Evolutionary conservation across 192 early-diverging fungal species (phyloP).

Genomic region (Linderina pennispora): DNA sequence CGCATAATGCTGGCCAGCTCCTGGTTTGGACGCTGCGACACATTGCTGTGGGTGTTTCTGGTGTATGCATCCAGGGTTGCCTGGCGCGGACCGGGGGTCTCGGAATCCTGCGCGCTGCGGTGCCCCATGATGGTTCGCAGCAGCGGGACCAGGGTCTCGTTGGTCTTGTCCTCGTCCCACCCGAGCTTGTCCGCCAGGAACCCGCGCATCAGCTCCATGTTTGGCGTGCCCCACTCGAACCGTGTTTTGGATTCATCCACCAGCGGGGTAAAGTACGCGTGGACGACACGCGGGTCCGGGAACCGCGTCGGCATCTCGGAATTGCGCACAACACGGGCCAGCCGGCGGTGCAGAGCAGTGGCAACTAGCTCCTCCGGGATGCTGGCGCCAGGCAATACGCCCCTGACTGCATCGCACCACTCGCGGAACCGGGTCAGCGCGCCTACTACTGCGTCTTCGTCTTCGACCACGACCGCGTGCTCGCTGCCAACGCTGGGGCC

Average conservation of each 20-base stretch:
- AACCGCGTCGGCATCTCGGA: conserved; percentile 69
- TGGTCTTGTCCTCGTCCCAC: conserved; percentile 32
- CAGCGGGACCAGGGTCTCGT: conserved; percentile 45
- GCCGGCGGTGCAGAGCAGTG: conserved; percentile 19
- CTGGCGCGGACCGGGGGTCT: conserved; percentile 5
- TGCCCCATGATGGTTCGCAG: conserved; percentile 30
- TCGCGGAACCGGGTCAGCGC: conserved; percentile 23
- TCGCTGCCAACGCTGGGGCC: conserved; percentile 18
- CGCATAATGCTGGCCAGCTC: conserved; percentile 5
- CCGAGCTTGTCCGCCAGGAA: conserved; percentile 41
- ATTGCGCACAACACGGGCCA: conserved; percentile 58
- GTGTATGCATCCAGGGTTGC: conserved; percentile 24
- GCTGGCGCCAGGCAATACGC: conserved; percentile 40
- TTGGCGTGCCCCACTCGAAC: conserved; percentile 41
- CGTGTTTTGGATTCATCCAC: conserved; percentile 43
- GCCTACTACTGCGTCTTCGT: conserved; percentile 20
- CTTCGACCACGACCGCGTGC: conserved; percentile 1
- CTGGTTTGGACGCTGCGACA: not conserved
- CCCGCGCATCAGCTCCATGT: conserved; percentile 46
- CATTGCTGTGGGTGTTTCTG: not conserved
- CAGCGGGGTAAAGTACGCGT: conserved; percentile 75
- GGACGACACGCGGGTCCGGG: conserved; percentile 67
- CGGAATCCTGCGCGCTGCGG: not conserved
- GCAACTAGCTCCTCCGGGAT: conserved; percentile 24
- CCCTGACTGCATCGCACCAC: conserved; percentile 37